These are phyloP conservation scores for Ceratorhiza oryzae-sativae DNA, from an alignment of 1,284 basidiomycete species.

Conservation along the genomic window DNA sequence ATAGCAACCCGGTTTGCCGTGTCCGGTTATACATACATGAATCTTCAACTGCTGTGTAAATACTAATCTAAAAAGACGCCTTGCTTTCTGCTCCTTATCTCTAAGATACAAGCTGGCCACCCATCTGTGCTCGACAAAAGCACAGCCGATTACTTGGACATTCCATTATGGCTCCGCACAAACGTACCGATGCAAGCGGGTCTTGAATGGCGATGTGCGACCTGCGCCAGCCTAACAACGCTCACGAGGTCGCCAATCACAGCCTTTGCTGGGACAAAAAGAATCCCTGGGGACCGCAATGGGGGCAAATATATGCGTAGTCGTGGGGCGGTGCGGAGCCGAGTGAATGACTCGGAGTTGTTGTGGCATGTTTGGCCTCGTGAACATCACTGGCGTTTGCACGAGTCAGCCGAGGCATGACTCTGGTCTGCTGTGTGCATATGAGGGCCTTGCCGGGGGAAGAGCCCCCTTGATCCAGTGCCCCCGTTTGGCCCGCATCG, in stretches of 20 bases:
- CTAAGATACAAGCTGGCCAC: too few relatives aligned
- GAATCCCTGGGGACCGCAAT: not conserved
- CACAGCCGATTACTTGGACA: not conserved
- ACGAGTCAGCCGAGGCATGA: slow-evolving; percentile 12
- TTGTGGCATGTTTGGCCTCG: slow-evolving; percentile 12
- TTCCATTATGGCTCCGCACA: not conserved
- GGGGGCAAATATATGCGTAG: slow-evolving; percentile 28
- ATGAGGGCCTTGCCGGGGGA: slow-evolving; percentile 23
- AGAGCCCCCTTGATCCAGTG: not conserved
- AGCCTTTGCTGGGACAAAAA: not conserved
- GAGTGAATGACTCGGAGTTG: slow-evolving; percentile 10
- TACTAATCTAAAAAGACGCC: not conserved
- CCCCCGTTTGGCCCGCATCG: slow-evolving; percentile 15
- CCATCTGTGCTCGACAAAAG: not conserved
- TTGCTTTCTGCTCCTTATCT: not conserved
- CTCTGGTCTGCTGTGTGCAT: slow-evolving; percentile 25
- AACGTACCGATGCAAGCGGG: not conserved
- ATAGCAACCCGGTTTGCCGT: not conserved
- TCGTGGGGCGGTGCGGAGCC: slow-evolving; percentile 16
- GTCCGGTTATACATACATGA: not conserved
- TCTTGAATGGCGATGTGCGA: slow-evolving; percentile 5
- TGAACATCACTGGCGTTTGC: not conserved
- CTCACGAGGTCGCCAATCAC: not conserved
- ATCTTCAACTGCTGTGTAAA: slow-evolving; percentile 5
- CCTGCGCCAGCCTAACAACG: not conserved